Evolutionary conservation across 176 grass and related monocot genomes (phyloP), one percentile per base, ranked within the genome.

Genomic region (Triticum timopheevii): DNA sequence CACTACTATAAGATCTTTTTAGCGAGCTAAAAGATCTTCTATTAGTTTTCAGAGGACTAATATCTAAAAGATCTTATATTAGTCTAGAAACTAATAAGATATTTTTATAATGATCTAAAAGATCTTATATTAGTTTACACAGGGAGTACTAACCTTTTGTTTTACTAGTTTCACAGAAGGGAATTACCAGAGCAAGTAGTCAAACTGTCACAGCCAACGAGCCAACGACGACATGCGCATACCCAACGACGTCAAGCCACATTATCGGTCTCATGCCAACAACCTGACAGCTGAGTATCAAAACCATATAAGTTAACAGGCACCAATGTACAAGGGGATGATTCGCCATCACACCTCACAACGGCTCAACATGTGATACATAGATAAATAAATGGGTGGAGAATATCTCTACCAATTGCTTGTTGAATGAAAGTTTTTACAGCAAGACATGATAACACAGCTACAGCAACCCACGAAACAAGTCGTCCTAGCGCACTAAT

Each of bases 401-500:
- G 44, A 76, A 76, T 50, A 25, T 52, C 38, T 44, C 73, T 39
- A 31, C 25, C 64, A 52, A 81, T 75, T 63, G 19, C 33, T 40
- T 88, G 82, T 87, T 50, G 74, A 35, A 61, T 44, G 17, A 9
- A 59, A 22, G 54, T 59, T 79, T 78, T 28, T 80, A 92, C 65
- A 82, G 50, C 24, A 65, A 38, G 30, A 78, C 28, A 10, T 31
- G 49, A 17, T 52, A 88, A 73, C 4, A 71, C 47, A 47, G 13
- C 77, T 76, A 88, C 45, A 65, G 33, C 58, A 65, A 85, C 71
- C 62, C 62, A 78, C 9, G 25, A 70, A 77, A 82, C 40, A 81
- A 72, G 24, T 64, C n/a, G 70, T 75, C 71, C 73, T 83, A 87
- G 23, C 67, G 5, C 65, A 88, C 68, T 79, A 82, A 82, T 88